phyloP scores from a whole-genome alignment of 805 yeast genomes.

The Blastobotrys americana region DNA sequence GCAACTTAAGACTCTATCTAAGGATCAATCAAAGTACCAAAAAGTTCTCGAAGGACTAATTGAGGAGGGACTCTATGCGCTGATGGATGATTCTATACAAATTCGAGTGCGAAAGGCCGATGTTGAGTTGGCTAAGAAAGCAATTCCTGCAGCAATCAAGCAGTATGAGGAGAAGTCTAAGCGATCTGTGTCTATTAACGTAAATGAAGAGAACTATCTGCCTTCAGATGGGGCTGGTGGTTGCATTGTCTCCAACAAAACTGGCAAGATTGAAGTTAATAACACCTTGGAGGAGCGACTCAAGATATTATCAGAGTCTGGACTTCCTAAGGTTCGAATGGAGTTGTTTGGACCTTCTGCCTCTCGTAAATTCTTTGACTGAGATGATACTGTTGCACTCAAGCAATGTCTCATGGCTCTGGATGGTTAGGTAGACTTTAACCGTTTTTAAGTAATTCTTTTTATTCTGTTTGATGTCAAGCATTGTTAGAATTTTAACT shows the following conservation, averaged over 20 bases:
- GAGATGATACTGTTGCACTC: too few species aligned
- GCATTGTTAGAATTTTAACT: too few species aligned
- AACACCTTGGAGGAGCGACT: conserved; percentile 95
- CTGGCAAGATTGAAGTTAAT: conserved; percentile 80
- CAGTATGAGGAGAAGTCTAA: conserved; percentile 58
- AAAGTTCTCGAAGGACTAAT: conserved; percentile 68
- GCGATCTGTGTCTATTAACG: conserved; percentile 44
- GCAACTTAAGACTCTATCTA: conserved; percentile 52
- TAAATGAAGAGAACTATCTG: conserved; percentile 54
- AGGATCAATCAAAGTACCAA: conserved; percentile 53
- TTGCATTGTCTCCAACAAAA: conserved; percentile 57
- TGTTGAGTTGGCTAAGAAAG: conserved; percentile 51
- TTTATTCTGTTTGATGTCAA: too few species aligned
- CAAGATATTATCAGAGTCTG: conserved; percentile 68
- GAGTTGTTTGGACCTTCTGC: conserved; percentile 69
- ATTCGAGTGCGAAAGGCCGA: conserved; percentile 66
- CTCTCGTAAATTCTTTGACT: conserved; percentile 87
- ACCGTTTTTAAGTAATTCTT: too few species aligned
- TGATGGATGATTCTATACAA: conserved; percentile 63
- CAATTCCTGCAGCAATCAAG: conserved; percentile 52
- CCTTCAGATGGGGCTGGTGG: conserved; percentile 76
- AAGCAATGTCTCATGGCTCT: too few species aligned
- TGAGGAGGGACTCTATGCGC: conserved; percentile 57
- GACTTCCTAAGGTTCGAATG: conserved; percentile 86
- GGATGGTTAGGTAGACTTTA: too few species aligned